A percentile compares a stretch with the other conserved stretches of the same genome.
These are phyloP conservation scores for Diaporthe vexans DNA, from an alignment of 2,329 filamentous ascomycete genomes.

Conservation along the genomic window DNA sequence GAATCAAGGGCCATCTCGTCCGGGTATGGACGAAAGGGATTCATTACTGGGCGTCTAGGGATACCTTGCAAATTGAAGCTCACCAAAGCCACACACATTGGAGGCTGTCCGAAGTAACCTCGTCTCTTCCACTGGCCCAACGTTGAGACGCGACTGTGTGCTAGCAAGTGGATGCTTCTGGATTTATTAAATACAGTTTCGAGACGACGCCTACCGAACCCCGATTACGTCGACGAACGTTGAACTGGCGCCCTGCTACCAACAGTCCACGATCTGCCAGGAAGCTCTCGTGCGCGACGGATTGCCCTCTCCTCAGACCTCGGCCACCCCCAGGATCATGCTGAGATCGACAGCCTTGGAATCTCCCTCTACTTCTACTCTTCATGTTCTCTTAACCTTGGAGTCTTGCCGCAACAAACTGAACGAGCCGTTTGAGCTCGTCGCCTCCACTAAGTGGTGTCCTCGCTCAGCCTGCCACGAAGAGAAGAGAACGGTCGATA, in stretches of 20 bases:
- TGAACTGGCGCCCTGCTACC: conserved; percentile 44
- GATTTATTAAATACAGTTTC: conserved; percentile 43
- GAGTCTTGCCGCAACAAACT: conserved; percentile 49
- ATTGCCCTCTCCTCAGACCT: conserved; percentile 54
- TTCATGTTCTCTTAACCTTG: conserved; percentile 54
- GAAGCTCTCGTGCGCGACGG: conserved; percentile 46
- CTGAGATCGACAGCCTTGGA: conserved; percentile 54
- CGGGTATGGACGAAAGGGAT: conserved; percentile 50
- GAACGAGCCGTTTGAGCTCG: conserved; percentile 50
- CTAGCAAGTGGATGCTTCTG: conserved; percentile 46
- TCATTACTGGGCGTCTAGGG: conserved; percentile 68
- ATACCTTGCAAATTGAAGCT: conserved; percentile 65
- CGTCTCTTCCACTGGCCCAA: not conserved
- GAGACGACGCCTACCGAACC: conserved; percentile 46
- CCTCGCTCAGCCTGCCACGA: conserved; percentile 47
- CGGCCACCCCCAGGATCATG: conserved; percentile 56
- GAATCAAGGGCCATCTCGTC: conserved; percentile 47
- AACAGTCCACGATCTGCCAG: conserved; percentile 45
- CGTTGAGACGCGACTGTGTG: conserved; percentile 43
- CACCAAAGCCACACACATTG: conserved; percentile 48
- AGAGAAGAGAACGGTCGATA: conserved; percentile 53
- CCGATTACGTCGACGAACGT: conserved; percentile 50
- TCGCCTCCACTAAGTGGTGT: conserved; percentile 49
- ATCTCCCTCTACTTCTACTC: conserved; percentile 54
- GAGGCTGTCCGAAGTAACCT: conserved; percentile 41